Evolutionary conservation across 2,329 filamentous ascomycete genomes (phyloP).

Genomic region (Diplodia sapinea): DNA sequence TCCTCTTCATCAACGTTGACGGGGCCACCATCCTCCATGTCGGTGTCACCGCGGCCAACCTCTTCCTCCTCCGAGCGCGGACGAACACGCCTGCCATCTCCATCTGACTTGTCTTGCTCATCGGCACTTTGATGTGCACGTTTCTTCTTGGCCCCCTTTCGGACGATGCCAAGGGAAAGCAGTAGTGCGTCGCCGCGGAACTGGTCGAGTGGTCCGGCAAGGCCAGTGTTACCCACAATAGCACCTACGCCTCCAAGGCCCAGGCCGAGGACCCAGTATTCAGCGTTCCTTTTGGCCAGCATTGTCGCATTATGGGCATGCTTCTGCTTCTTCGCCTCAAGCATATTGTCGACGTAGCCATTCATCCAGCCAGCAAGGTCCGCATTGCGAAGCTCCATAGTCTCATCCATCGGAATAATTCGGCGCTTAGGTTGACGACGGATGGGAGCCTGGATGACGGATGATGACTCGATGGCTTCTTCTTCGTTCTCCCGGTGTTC

Average conservation of each 20-base stretch:
- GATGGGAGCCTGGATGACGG: slow-evolving; percentile 47
- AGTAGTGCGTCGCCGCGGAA: slow-evolving; percentile 65
- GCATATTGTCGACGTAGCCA: slow-evolving; percentile 68
- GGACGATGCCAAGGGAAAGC: slow-evolving; percentile 51
- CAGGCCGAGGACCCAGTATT: slow-evolving; percentile 63
- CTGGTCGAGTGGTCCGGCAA: slow-evolving; percentile 59
- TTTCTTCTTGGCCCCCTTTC: slow-evolving; percentile 39
- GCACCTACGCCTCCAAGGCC: slow-evolving; percentile 62
- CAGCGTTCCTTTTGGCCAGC: slow-evolving; percentile 67
- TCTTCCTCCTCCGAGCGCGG: slow-evolving; percentile 43
- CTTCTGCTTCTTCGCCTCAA: slow-evolving; percentile 53
- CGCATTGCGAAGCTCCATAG: slow-evolving; percentile 60
- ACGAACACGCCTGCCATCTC: slow-evolving; percentile 44
- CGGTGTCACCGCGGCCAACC: slow-evolving; percentile 38
- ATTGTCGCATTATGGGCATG: slow-evolving; percentile 48
- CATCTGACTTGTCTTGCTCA: slow-evolving; percentile 37
- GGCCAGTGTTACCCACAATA: slow-evolving; percentile 50
- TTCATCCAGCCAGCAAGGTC: slow-evolving; percentile 64
- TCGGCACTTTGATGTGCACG: slow-evolving; percentile 45
- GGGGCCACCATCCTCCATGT: slow-evolving; percentile 8
- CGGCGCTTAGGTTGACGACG: slow-evolving; percentile 49
- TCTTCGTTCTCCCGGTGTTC: slow-evolving; percentile 19
- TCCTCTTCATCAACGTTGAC: slow-evolving; percentile 37
- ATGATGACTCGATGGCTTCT: slow-evolving; percentile 42
- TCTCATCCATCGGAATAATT: slow-evolving; percentile 55